These are phyloP conservation scores for Cichorium intybus DNA, from an alignment of 140 eudicot species.

Conservation along the genomic window DNA sequence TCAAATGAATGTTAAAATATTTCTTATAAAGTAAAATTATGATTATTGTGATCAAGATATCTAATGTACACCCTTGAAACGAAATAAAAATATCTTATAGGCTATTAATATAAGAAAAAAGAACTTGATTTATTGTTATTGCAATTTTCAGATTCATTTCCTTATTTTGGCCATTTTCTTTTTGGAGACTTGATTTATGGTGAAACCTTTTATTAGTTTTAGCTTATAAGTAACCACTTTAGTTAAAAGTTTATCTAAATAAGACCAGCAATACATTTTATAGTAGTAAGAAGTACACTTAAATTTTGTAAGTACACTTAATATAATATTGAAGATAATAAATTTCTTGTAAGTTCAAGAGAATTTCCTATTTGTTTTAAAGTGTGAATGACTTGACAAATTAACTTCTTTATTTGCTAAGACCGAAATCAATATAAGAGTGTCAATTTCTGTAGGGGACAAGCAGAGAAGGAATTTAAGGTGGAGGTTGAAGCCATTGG, in stretches of 20 bases:
- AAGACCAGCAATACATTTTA: neutral
- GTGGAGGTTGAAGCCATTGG: constrained; percentile 99
- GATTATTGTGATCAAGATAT: too few species aligned
- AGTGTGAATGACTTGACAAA: neutral
- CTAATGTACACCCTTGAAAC: too few species aligned
- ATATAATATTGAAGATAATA: too few species aligned
- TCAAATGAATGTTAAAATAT: too few species aligned
- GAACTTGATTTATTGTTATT: too few species aligned
- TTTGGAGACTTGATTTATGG: constrained; percentile 1
- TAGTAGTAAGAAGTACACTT: neutral
- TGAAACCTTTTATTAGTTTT: neutral
- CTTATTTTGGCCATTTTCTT: neutral
- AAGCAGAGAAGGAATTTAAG: constrained; percentile 92
- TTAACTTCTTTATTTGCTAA: neutral
- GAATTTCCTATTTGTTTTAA: neutral
- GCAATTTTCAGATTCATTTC: neutral
- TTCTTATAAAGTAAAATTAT: too few species aligned
- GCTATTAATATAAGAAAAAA: too few species aligned
- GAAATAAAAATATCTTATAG: too few species aligned
- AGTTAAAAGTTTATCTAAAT: neutral
- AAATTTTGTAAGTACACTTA: neutral
- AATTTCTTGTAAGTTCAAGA: neutral
- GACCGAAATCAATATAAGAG: neutral
- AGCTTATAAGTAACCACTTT: neutral
- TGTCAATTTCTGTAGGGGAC: constrained; percentile 58